Conservation (phyloP, 2,329 filamentous ascomycete genomes). For the Calycina marina region DNA sequence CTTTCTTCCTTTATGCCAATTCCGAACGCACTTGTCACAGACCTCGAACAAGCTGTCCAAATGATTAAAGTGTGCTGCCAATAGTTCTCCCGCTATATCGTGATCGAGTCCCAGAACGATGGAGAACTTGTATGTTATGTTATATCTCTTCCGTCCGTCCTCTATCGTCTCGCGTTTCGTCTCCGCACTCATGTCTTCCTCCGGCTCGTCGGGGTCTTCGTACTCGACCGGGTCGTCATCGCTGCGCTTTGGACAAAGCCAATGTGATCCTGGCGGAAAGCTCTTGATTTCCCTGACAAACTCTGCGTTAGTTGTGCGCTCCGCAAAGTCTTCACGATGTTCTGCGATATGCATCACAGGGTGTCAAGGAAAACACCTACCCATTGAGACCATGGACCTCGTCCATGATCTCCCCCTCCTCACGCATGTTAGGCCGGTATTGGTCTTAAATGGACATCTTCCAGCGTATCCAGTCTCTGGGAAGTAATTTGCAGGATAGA, state of each 20-base stretch:
- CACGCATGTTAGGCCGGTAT: conserved; percentile 13
- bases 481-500: no score
- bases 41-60: conserved; percentile 43
- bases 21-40: conserved; percentile 57
- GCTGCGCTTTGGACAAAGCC: conserved; percentile 51
- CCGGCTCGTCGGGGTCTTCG: conserved; percentile 34
- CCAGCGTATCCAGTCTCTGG: no score
- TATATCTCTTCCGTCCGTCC: conserved; percentile 39
- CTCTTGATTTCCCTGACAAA: conserved; percentile 17
- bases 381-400: conserved; percentile 19
- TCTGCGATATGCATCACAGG: not conserved
- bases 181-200: conserved; percentile 32
- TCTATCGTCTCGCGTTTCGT: conserved; percentile 39
- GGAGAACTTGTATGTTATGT: conserved; percentile 52
- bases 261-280: conserved; percentile 33
- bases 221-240: conserved; percentile 53
- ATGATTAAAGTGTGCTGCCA: conserved; percentile 41
- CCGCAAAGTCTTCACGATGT: no score
- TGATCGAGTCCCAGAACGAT: conserved; percentile 53
- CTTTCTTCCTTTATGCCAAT: conserved; percentile 58
- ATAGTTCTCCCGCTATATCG: conserved; percentile 41
- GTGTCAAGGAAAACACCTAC: conserved; percentile 13
- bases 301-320: conserved; percentile 5
- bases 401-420: conserved; percentile 20
- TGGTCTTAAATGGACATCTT: conserved; percentile 9